phyloP scores from a whole-genome alignment of 164 flowering plant species.

The Umbilicus rupestris region DNA sequence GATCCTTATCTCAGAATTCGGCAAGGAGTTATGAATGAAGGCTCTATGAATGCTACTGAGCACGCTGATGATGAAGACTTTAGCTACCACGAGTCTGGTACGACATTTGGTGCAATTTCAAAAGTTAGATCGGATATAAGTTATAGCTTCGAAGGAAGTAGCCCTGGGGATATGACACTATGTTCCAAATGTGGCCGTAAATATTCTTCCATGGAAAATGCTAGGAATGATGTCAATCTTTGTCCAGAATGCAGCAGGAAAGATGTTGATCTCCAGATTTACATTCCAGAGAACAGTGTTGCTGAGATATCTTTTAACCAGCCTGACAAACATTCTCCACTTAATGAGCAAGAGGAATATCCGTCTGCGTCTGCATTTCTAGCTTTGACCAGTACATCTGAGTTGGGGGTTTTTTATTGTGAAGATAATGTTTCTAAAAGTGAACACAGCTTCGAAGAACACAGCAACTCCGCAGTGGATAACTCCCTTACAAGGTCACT shows the following conservation, averaged over 20 bases:
- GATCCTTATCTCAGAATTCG: conserved; percentile 17
- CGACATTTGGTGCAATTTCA: conserved; percentile 17
- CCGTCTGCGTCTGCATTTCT: conserved; percentile 13
- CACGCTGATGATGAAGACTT: conserved; percentile 21
- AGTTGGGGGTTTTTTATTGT: conserved; percentile 15
- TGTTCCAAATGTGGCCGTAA: conserved; percentile 54
- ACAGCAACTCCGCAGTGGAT: conserved; percentile 16
- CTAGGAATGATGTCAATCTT: conserved; percentile 27
- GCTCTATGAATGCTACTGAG: conserved; percentile 17
- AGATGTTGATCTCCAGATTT: conserved; percentile 13
- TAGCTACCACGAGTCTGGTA: conserved; percentile 15
- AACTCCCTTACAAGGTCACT: conserved; percentile 18
- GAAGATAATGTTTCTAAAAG: conserved; percentile 17
- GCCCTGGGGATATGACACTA: conserved; percentile 15
- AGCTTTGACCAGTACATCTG: conserved; percentile 15
- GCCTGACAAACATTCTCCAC: conserved; percentile 17
- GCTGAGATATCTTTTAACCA: conserved; percentile 14
- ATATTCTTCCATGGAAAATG: conserved; percentile 21
- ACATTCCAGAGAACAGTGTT: conserved; percentile 11
- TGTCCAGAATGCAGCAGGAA: conserved; percentile 50
- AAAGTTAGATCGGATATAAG: conserved; percentile 14
- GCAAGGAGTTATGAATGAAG: conserved; percentile 19
- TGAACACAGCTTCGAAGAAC: conserved; percentile 16
- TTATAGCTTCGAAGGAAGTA: conserved; percentile 20
- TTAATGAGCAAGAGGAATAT: conserved; percentile 11